A percentile compares a stretch with the other conserved stretches of the same genome.
Conservation (phyloP, 768 basidiomycete genomes). For the Hysterangium stoloniferum region DNA sequence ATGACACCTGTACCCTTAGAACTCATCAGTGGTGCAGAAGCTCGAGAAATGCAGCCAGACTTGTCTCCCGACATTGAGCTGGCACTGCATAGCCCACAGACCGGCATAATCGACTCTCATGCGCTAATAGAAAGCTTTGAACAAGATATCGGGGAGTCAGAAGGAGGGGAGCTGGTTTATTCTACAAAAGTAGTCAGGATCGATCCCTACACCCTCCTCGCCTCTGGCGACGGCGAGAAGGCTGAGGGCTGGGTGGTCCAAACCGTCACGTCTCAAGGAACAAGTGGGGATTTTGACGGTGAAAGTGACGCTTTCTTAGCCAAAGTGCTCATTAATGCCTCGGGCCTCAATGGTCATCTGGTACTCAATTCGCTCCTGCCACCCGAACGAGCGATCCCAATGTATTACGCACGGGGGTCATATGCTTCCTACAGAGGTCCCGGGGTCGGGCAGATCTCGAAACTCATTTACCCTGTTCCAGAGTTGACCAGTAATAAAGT, state of each 20-base stretch:
- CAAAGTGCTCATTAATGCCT: conserved; percentile 72
- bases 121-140: conserved; percentile 76
- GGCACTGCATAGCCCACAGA: conserved; percentile 77
- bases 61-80: conserved; percentile 60
- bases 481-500: conserved; percentile 16
- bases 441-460: conserved; percentile 56
- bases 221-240: conserved; percentile 23
- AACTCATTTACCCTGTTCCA: conserved; percentile 91
- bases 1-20: conserved; percentile 48
- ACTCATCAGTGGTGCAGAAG: conserved; percentile 61
- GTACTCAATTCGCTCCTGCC: conserved; percentile 66
- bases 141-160: conserved; percentile 67
- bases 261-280: conserved; percentile 39
- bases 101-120: conserved; percentile 89
- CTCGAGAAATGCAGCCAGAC: conserved; percentile 73
- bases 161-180: conserved; percentile 61
- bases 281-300: conserved; percentile 25
- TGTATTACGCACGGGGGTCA: conserved; percentile 78
- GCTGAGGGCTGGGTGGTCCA: conserved; percentile 86
- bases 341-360: conserved; percentile 65
- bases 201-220: conserved; percentile 42
- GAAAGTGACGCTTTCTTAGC: conserved; percentile 66
- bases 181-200: conserved; percentile 81
- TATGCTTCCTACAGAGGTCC: conserved; percentile 85
- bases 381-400: conserved; percentile 48